phyloP scores from a whole-genome alignment of 768 basidiomycete genomes.

The Amanita pseudoporphyria region DNA sequence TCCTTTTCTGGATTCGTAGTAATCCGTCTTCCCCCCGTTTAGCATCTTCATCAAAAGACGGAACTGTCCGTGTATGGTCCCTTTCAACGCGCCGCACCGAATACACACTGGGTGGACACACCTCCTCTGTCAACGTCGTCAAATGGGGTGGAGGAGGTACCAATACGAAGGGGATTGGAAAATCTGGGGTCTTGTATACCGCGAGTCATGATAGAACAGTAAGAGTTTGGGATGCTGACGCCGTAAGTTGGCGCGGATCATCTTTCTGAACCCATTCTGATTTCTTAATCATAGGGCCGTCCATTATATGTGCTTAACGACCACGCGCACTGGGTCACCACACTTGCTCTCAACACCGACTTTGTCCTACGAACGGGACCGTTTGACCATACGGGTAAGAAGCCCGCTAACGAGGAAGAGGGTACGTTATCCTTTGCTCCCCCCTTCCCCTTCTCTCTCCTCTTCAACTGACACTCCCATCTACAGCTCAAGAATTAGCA shows the following conservation, averaged over 20 bases:
- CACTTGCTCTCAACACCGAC: slow-evolving; percentile 90
- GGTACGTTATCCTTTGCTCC: slow-evolving; percentile 35
- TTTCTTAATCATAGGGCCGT: slow-evolving; percentile 49
- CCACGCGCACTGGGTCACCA: slow-evolving; percentile 99
- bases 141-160: slow-evolving; percentile 88
- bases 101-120: slow-evolving; percentile 87
- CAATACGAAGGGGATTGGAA: slow-evolving; percentile 6
- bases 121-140: slow-evolving; percentile 90
- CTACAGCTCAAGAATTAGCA: slow-evolving; percentile 67
- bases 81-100: slow-evolving; percentile 59
- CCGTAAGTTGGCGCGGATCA: slow-evolving; percentile 34
- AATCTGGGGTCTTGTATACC: slow-evolving; percentile 74
- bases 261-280: slow-evolving; percentile 3
- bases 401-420: slow-evolving; percentile 72
- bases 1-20: slow-evolving; percentile 33
- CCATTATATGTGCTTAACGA: slow-evolving; percentile 81
- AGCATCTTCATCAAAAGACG: slow-evolving; percentile 94
- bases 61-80: slow-evolving; percentile 91
- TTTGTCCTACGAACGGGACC: slow-evolving; percentile 93
- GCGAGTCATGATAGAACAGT: slow-evolving; percentile 93
- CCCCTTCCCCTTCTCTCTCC: not conserved
- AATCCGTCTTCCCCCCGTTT: slow-evolving; percentile 73
- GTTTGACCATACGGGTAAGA: slow-evolving; percentile 81
- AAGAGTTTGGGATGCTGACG: slow-evolving; percentile 84
- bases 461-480: not conserved